Base-by-base conservation (phyloP, 768 basidiomycete genomes). In the Fibroporia radiculosa region DNA sequence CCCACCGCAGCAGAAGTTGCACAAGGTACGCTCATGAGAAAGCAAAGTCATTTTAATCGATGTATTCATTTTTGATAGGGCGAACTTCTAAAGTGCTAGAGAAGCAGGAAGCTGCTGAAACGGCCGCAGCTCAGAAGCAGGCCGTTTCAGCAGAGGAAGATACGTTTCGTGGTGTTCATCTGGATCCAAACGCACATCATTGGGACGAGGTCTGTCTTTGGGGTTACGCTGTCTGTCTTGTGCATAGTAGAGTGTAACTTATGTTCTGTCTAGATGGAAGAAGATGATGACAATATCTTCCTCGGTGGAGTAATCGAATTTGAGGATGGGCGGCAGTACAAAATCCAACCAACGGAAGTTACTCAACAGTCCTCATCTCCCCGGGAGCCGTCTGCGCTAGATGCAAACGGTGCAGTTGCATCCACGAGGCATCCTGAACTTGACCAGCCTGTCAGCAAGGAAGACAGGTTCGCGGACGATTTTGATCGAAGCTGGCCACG, bases 401-500 rank as follows among this genome's bases (percentile, higher is more conserved):
- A 39, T 14, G 23, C 26, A 8, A 27, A 45, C 20, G 42, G 18
- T 14, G 48, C 47, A 6, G 23, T 27, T 2, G 38, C 39, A 10
- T 24, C 40, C n/a, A 44, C 42, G n/a, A 45, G 28, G 22, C 41
- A 41, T 14, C 24, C 13, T 18, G 49, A 40, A 11, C 34, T 60
- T 28, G 56, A 66, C 40, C 65, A 61, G n/a, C 76, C 75, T 26
- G 80, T 90, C 11, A 76, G 74, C 51, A 91, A 93, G 60, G 85
- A 86, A 51, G 90, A 96, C 40, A 75, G 93, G 24, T 93, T 95
- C 63, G 81, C 76, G 5, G 92, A 97, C 53, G 93, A 97, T 63
- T 95, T 89, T 59, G 95, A 96, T 66, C 80, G 95, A 40, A 92
- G 90, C 56, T 96, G 92, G 93, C 92, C 92, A n/a, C 79, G 82